Evolutionary conservation across 257 asterid species (phyloP), one percentile per base, ranked within the genome.

Genomic region (Anisodus acutangulus): DNA sequence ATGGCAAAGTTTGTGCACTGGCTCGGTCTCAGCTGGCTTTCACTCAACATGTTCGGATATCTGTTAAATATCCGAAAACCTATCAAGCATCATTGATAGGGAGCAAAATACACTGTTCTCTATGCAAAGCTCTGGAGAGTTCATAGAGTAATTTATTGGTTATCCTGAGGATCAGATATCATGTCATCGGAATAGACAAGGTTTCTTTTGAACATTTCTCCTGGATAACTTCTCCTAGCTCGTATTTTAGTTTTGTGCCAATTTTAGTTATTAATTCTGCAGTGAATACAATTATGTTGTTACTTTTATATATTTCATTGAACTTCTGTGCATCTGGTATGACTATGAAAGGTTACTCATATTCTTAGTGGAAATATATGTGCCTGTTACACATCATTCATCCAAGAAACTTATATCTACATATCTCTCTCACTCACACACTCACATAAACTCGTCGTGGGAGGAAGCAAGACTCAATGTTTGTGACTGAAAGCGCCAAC

Each of bases 401-500:
- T 78, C 4, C 2, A 7, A 78, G 49, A 78, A 26, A 37, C 49
- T 78, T 78, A 16, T 78, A 78, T 78, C 31, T 78, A 78, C 78
- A 81, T 41, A 70, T 79, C 85, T 81, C 85, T 62, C 57, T 64
- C 86, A 67, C 69, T 62, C 79, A 62, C 60, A 41, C 72, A 13
- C 67, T 19, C 81, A 58, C 74, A 53, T 2, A 58, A 78, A 59
- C 82, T 43, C 43, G 35, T 8, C 7, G 17, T 49, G 82, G 81
- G 58, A 82, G 45, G 19, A 78, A 84, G 47, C 37, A 17, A n/a
- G 35, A 53, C 88, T 82, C 88, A 60, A 45, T 31, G 54, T 76
- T 43, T 78, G 91, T 82, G 93, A 90, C 93, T 86, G 86, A 81
- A 69, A 88, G 92, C 94, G 96, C 95, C 95, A 87, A 74, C 95